Conservation (phyloP, 306 rosid genomes). For the Geum urbanum region DNA sequence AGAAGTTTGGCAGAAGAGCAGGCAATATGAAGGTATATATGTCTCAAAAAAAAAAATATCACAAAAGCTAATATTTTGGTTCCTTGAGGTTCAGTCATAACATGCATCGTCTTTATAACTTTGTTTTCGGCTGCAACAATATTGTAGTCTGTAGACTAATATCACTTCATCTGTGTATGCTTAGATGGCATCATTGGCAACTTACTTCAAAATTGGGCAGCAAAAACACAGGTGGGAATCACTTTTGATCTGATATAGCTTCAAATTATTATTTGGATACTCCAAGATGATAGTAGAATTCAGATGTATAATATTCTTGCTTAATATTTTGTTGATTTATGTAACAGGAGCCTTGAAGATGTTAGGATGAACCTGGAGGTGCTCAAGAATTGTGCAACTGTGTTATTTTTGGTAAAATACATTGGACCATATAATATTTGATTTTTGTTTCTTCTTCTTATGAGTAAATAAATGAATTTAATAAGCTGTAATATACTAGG, state of each 20-base stretch:
- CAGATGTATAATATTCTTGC: not conserved
- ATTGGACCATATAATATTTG: not conserved
- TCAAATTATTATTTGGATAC: not conserved
- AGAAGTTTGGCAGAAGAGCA: constrained; percentile 86
- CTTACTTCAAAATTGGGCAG: constrained; percentile 81
- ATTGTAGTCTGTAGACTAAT: not conserved
- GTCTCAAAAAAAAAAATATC: not conserved
- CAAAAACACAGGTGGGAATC: constrained; percentile 77
- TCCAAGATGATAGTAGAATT: not conserved
- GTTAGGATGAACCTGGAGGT: constrained; percentile 99
- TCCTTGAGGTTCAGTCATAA: not conserved
- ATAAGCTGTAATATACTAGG: constrained; percentile 34
- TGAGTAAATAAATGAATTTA: not conserved
- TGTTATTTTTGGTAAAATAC: constrained; percentile 67
- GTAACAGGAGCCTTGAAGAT: constrained; percentile 85
- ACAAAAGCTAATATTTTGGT: not conserved
- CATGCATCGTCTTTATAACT: not conserved
- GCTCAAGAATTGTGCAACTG: constrained; percentile 90
- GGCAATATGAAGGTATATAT: constrained; percentile 99
- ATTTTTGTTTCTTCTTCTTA: not conserved
- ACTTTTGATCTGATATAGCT: not conserved
- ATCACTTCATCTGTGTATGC: constrained; percentile 11
- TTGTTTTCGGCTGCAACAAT: not conserved
- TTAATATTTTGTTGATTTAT: not conserved
- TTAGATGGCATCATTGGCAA: constrained; percentile 92